Percentiles rank a stretch among this genome's conserved stretches.
Conservation (phyloP, 1,284 basidiomycete genomes). For the Tetrapyrgos nigripes region DNA sequence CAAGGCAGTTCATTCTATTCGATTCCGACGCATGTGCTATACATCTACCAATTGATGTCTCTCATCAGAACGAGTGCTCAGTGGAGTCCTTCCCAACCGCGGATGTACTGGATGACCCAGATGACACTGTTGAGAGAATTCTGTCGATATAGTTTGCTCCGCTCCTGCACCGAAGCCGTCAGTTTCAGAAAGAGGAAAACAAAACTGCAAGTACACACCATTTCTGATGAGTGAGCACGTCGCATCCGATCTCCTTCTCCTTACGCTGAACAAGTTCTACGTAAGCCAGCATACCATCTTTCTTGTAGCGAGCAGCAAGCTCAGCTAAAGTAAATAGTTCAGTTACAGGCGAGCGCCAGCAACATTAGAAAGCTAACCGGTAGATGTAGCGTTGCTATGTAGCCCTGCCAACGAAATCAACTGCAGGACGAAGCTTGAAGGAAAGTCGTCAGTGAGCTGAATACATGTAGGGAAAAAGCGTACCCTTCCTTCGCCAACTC, state of each 20-base stretch:
- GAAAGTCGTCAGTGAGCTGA: slow-evolving; percentile 24
- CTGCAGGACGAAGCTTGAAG: slow-evolving; percentile 78
- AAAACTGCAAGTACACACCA: slow-evolving; percentile 56
- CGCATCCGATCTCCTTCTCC: slow-evolving; percentile 91
- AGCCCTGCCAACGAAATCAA: slow-evolving; percentile 88
- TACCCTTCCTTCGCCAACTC: slow-evolving; percentile 91
- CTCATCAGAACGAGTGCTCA: slow-evolving; percentile 74
- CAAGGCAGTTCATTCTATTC: too few relatives aligned
- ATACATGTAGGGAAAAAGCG: slow-evolving; percentile 16
- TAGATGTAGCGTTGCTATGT: slow-evolving; percentile 84
- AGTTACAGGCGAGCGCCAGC: slow-evolving; percentile 5
- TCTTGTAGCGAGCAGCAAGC: slow-evolving; percentile 77
- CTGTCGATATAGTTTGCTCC: slow-evolving; percentile 89
- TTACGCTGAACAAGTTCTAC: slow-evolving; percentile 85
- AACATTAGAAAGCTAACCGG: slow-evolving; percentile 54
- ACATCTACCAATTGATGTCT: too few relatives aligned
- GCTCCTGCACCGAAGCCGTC: slow-evolving; percentile 59
- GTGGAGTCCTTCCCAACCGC: slow-evolving; percentile 85
- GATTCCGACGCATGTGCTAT: too few relatives aligned
- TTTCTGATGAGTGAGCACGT: slow-evolving; percentile 92
- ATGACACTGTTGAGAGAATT: slow-evolving; percentile 78
- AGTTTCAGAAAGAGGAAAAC: neutral
- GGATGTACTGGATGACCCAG: slow-evolving; percentile 84
- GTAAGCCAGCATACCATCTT: slow-evolving; percentile 89
- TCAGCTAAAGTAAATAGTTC: slow-evolving; percentile 56